A percentile compares a stretch with the other conserved stretches of the same genome.
These are phyloP conservation scores for Hyphodiscus sp. DNA, from an alignment of 2,329 filamentous ascomycete species.

Conservation along the genomic window DNA sequence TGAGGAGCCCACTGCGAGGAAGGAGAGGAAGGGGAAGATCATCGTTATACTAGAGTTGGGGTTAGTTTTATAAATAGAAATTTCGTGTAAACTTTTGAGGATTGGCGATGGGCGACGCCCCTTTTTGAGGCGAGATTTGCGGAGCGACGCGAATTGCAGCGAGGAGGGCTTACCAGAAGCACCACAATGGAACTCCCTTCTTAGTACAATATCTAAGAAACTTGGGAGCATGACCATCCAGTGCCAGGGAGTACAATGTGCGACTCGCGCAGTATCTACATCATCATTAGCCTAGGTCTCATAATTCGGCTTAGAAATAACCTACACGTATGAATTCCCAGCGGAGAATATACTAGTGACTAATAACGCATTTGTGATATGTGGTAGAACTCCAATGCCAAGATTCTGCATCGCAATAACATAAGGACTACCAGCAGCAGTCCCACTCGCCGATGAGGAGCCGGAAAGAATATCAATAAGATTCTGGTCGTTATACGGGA, in stretches of 20 bases:
- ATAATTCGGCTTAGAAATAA: neutral
- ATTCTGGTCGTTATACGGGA: slow-evolving; percentile 56
- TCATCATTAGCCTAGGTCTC: neutral
- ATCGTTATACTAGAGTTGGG: slow-evolving; percentile 36
- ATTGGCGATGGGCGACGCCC: too few relatives aligned
- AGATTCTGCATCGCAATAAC: slow-evolving; percentile 59
- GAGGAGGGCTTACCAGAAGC: slow-evolving; percentile 42
- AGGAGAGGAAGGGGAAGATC: slow-evolving; percentile 64
- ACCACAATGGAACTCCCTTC: slow-evolving; percentile 53
- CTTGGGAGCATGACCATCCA: slow-evolving; percentile 58
- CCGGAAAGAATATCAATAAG: slow-evolving; percentile 34
- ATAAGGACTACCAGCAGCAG: slow-evolving; percentile 35
- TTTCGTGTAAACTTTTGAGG: too few relatives aligned
- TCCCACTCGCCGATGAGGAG: slow-evolving; percentile 41
- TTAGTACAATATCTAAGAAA: slow-evolving; percentile 56
- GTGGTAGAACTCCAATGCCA: slow-evolving; percentile 57
- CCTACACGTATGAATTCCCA: slow-evolving; percentile 48
- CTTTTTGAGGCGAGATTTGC: too few relatives aligned
- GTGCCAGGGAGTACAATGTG: slow-evolving; percentile 61
- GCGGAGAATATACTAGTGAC: slow-evolving; percentile 60
- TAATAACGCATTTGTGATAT: slow-evolving; percentile 58
- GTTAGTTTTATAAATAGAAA: too few relatives aligned
- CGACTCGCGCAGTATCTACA: slow-evolving; percentile 55
- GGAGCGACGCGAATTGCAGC: too few relatives aligned
- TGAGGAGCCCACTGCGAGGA: slow-evolving; percentile 56